phyloP scores from a whole-genome alignment of 192 early-diverging fungal species.

The Cladochytrium replicatum region DNA sequence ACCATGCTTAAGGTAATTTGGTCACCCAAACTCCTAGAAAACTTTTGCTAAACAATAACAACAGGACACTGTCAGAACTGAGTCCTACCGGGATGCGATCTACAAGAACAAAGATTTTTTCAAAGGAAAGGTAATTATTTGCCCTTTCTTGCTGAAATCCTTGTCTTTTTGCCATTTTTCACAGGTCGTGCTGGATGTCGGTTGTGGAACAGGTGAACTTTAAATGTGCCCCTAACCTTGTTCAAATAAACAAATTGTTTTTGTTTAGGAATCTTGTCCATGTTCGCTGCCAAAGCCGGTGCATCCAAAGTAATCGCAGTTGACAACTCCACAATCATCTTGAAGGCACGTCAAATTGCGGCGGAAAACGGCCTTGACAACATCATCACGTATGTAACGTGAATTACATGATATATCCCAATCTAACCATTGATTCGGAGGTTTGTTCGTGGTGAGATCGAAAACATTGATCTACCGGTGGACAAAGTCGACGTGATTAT shows the following conservation, averaged over 20 bases:
- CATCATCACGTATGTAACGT: slow-evolving; percentile 20
- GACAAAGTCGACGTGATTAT: slow-evolving; percentile 74
- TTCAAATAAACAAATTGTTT: too few relatives aligned
- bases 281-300: slow-evolving; percentile 86
- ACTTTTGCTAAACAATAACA: too few relatives aligned
- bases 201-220: slow-evolving; percentile 89
- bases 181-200: slow-evolving; percentile 71
- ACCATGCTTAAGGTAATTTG: slow-evolving; percentile 75
- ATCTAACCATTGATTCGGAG: neutral
- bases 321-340: slow-evolving; percentile 79
- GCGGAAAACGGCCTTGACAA: slow-evolving; percentile 59
- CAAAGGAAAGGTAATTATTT: slow-evolving; percentile 77
- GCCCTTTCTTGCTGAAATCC: neutral
- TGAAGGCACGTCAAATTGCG: slow-evolving; percentile 66
- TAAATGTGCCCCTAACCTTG: too few relatives aligned
- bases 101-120: slow-evolving; percentile 77
- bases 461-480: slow-evolving; percentile 68
- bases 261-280: slow-evolving; percentile 79
- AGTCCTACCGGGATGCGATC: slow-evolving; percentile 70
- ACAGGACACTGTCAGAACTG: slow-evolving; percentile 63
- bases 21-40: too few relatives aligned
- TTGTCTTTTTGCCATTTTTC: neutral
- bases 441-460: slow-evolving; percentile 68
- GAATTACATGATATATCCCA: neutral
- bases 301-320: slow-evolving; percentile 58